Conservation (phyloP, 306 rosid genomes). For the Luffa aegyptiaca region DNA sequence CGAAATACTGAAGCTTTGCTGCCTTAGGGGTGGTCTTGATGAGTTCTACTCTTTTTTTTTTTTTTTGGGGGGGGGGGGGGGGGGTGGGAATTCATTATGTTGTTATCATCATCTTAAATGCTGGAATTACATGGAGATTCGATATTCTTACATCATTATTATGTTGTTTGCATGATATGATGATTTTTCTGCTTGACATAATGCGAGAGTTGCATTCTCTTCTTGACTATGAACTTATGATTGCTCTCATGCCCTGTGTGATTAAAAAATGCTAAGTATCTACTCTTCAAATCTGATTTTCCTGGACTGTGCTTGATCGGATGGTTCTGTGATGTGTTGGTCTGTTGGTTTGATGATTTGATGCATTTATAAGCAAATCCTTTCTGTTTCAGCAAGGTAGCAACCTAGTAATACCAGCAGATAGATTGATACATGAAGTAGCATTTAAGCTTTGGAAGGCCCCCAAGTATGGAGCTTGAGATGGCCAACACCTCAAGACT, state of each 20-base stretch:
- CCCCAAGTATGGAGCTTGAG: constrained; percentile 92
- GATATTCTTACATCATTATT: not conserved
- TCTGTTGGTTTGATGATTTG: not conserved
- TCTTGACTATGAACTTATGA: not conserved
- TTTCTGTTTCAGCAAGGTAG: constrained; percentile 50
- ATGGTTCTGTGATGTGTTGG: not conserved
- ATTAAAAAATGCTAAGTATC: not conserved
- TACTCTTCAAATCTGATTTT: not conserved
- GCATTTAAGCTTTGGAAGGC: constrained; percentile 99
- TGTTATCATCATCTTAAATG: not conserved
- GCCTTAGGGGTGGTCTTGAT: not conserved
- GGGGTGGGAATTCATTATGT: too few relatives aligned
- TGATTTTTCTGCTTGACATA: not conserved
- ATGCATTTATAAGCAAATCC: not conserved
- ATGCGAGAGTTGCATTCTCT: not conserved
- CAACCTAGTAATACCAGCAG: constrained; percentile 80
- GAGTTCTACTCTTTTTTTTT: not conserved
- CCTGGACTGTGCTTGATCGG: not conserved
- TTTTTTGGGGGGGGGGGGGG: too few relatives aligned
- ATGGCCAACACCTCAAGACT: not conserved
- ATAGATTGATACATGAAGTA: constrained; percentile 83
- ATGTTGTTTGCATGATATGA: not conserved
- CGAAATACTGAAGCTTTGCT: not conserved
- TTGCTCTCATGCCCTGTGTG: not conserved
- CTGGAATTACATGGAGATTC: not conserved